These are phyloP conservation scores for Paraconiothyrium brasiliense DNA, from an alignment of 2,329 filamentous ascomycete genomes.

Conservation along the genomic window DNA sequence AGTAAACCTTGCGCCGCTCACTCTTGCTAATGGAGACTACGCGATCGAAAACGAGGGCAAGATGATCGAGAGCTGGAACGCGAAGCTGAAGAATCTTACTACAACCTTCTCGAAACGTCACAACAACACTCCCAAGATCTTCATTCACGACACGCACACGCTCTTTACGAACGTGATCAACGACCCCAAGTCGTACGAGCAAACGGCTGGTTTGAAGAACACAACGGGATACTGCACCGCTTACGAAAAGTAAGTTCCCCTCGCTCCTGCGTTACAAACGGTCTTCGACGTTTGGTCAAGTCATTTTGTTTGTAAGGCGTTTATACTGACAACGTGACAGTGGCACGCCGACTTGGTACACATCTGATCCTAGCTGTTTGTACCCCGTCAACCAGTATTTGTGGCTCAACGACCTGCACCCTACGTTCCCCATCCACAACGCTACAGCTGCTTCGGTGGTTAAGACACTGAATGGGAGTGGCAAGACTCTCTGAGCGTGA, in stretches of 20 bases:
- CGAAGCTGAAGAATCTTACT: conserved; percentile 54
- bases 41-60: conserved; percentile 46
- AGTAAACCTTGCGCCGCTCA: conserved; percentile 63
- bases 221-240: conserved; percentile 63
- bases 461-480: conserved; percentile 26
- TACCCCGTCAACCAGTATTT: conserved; percentile 70
- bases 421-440: conserved; percentile 71
- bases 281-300: neutral
- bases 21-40: conserved; percentile 50
- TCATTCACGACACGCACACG: conserved; percentile 62
- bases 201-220: conserved; percentile 65
- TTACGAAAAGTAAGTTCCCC: conserved; percentile 58
- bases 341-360: conserved; percentile 51
- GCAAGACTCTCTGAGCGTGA: neutral
- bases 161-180: conserved; percentile 65
- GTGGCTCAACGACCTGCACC: conserved; percentile 71
- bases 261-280: neutral
- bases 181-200: conserved; percentile 58
- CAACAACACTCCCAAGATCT: conserved; percentile 56
- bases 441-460: conserved; percentile 60
- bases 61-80: conserved; percentile 64
- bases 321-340: conserved; percentile 29
- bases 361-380: conserved; percentile 57
- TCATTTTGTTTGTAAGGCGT: neutral
- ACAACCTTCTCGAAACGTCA: conserved; percentile 48